These are phyloP conservation scores for Salvia hispanica DNA, from an alignment of 257 asterid species.

Conservation along the genomic window DNA sequence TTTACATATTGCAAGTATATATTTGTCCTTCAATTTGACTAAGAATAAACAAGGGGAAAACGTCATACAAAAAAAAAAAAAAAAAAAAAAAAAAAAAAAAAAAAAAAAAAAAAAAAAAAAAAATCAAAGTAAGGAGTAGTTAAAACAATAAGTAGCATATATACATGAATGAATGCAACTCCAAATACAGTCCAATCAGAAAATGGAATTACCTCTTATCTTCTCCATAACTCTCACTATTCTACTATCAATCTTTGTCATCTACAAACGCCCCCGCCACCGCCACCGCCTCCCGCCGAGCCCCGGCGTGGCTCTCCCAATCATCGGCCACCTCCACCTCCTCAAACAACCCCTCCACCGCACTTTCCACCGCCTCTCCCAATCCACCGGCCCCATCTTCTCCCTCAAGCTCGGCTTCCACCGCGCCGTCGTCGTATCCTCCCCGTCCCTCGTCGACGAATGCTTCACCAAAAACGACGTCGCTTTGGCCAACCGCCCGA, in stretches of 20 bases:
- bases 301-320: constrained; percentile 39
- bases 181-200: neutral
- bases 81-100: too few relatives aligned
- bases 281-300: constrained; percentile 30
- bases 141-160: too few relatives aligned
- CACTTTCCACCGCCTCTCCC: constrained; percentile 31
- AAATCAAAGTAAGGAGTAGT: too few relatives aligned
- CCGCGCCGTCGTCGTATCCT: constrained; percentile 39
- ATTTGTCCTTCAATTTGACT: too few relatives aligned
- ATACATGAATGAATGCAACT: too few relatives aligned
- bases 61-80: too few relatives aligned
- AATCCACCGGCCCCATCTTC: constrained; percentile 35
- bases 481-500: constrained; percentile 38
- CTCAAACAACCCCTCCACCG: constrained; percentile 38
- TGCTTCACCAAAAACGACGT: constrained; percentile 43
- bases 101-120: too few relatives aligned
- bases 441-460: constrained; percentile 34
- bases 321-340: constrained; percentile 51
- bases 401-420: constrained; percentile 41
- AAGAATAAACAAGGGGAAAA: too few relatives aligned
- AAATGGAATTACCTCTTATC: constrained; percentile 24
- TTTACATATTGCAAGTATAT: too few relatives aligned
- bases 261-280: constrained; percentile 27
- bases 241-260: neutral
- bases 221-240: constrained; percentile 9